Conservation (phyloP, 768 basidiomycete genomes). For the Peribolospora kevripleyi region DNA sequence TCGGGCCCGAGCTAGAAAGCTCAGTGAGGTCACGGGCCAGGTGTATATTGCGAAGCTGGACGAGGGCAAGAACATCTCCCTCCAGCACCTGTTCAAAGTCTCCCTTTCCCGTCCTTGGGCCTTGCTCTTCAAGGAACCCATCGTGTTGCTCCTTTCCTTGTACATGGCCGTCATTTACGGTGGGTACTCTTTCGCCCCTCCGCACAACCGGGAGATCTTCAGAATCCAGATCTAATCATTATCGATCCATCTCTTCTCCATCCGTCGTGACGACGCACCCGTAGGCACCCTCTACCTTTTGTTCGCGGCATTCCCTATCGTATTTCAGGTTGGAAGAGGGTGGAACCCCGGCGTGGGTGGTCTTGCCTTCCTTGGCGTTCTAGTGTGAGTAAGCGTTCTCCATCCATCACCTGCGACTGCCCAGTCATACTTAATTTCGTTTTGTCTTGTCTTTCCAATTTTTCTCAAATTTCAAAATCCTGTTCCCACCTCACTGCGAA, state of each 20-base stretch:
- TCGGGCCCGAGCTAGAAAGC: conserved; percentile 14
- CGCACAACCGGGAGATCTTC: no score
- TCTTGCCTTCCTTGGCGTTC: conserved; percentile 12
- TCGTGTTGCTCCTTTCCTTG: conserved; percentile 18
- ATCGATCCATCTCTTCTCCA: background rate
- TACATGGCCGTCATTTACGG: conserved; percentile 10
- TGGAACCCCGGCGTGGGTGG: conserved; percentile 22
- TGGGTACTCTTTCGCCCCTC: background rate
- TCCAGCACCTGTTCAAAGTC: conserved; percentile 14
- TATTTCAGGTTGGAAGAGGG: conserved; percentile 20
- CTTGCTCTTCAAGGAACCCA: conserved; percentile 20
- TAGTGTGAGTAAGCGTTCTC: conserved; percentile 19
- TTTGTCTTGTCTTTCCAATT: background rate
- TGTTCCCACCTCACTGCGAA: conserved; percentile 19
- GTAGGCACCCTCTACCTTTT: conserved; percentile 14
- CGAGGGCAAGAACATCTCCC: conserved; percentile 12
- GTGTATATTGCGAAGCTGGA: conserved; percentile 17
- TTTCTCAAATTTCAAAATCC: conserved; percentile 10
- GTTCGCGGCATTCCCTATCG: conserved; percentile 21
- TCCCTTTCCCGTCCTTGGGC: conserved; percentile 19
- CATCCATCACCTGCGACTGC: conserved; percentile 12
- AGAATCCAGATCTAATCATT: no score
- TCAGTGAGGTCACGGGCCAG: conserved; percentile 16
- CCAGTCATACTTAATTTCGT: conserved; percentile 1
- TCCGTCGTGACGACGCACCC: conserved; percentile 4